Evolutionary conservation across 1,284 basidiomycete species (phyloP).

Genomic region (Phellopilus nigrolimitatus): DNA sequence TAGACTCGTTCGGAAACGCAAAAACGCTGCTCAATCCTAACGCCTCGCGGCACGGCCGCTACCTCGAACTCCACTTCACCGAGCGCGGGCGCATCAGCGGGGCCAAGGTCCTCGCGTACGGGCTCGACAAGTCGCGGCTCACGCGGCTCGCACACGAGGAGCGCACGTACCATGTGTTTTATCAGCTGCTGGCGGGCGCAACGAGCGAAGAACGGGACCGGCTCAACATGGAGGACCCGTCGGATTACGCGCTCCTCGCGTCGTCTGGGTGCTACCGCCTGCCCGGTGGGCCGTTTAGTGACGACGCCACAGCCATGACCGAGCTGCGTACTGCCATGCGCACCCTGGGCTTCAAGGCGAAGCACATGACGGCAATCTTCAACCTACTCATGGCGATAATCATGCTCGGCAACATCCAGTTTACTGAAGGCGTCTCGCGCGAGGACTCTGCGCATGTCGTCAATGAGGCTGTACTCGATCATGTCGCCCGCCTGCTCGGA

Average conservation of each 20-base stretch:
- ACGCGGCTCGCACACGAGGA: conserved; percentile 76
- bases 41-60: conserved; percentile 82
- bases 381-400: conserved; percentile 80
- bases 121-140: conserved; percentile 83
- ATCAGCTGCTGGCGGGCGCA: conserved; percentile 85
- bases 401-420: conserved; percentile 79
- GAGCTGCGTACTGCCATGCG: conserved; percentile 79
- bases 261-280: conserved; percentile 84
- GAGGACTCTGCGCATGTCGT: conserved; percentile 66
- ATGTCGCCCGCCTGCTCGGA: conserved; percentile 69
- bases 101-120: conserved; percentile 80
- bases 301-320: conserved; percentile 80
- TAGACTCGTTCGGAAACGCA: conserved; percentile 88
- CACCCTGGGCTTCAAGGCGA: conserved; percentile 83
- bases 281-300: conserved; percentile 79
- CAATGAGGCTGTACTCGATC: conserved; percentile 65
- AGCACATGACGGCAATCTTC: conserved; percentile 80
- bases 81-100: conserved; percentile 69
- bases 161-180: conserved; percentile 90
- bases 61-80: conserved; percentile 88
- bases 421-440: conserved; percentile 66
- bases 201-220: conserved; percentile 74
- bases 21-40: conserved; percentile 85
- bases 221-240: conserved; percentile 75
- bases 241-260: conserved; percentile 78